Evolutionary conservation across 495 filamentous ascomycete genomes (phyloP), one percentile per base, ranked within the genome.

Genomic region (Xylaria venustula): DNA sequence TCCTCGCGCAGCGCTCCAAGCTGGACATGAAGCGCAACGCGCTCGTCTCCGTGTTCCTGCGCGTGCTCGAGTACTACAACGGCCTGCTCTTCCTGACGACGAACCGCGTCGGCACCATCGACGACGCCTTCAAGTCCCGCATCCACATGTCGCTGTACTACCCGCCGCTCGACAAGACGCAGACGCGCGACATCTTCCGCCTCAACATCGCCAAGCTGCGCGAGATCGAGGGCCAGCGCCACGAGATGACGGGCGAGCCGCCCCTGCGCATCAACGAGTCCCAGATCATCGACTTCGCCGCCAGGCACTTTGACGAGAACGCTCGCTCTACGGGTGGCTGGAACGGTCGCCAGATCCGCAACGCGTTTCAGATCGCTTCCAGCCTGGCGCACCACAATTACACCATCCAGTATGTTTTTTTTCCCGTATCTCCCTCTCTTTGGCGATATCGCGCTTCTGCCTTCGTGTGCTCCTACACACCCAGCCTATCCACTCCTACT

Each of bases 101-200:
- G 3, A 85, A 84, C 65, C 75, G 81, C 17, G 67, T 81, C 7
- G 66, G 70, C 14, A 68, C 71, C 4, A 73, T 84, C 59, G 81
- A 84, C 65, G 71, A 73, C 36, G 82, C 75, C n/a, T 76, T 80
- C 71, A 79, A 79, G 63, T 81, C 74, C 3, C 74, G 77, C n/a
- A 81, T 83, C 54, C 77, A 81, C 60, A 59, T 80, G 40, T 68
- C 66, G 28, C 67, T 81, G 9, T 69, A 75, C 63, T 77, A 77
- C 66, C 87, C 84, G 28, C 88, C 91, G 32, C 81, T 96, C 32
- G 84, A 81, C 7, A 71, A 79, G 45, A 85, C 85, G 66, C 92
- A 92, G 47, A 90, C 88, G 73, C 85, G 84, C 54, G 85, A 83
- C 60, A 87, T 96, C 36, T 96, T 92, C 89, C 87, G 85, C 73